Evolutionary conservation across 805 yeast genomes (phyloP), one percentile per base, ranked within the genome.

Genomic region (Komagataella kurtzmanii): DNA sequence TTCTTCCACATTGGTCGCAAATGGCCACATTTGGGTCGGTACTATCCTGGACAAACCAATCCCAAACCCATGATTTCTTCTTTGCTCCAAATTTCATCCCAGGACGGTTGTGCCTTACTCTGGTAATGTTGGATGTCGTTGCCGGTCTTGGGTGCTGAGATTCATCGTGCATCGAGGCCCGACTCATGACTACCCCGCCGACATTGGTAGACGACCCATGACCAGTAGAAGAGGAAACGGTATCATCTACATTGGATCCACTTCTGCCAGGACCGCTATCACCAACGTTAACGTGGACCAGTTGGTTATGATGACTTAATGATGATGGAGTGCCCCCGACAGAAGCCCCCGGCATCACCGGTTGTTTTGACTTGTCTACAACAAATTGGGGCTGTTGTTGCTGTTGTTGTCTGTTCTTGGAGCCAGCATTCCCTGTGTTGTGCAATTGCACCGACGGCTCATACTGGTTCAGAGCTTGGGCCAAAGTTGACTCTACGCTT

Each of bases 61-160:
- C 63, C 83, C 83, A 79, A 12, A 78, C 82, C 83, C 83, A 79
- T 36, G 80, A 76, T 56, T 72, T 74, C 69, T 78, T 78, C 58
- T 76, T 77, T 17, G 83, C 83, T 17, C 83, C 83, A 54, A 76
- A 76, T 56, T 71, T 74, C 56, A 49, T 44, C 46, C 50, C 50
- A 2, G 50, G 50, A 17, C 50, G 50, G 30, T 49, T 49, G 18
- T 44, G 46, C 2, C 50, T 30, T 40, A 36, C 36, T 17, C 43
- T 24, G 44, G 40, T 30, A 30, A 14, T 30, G 40, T 30, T 30
- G 40, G 40, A 7, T 8, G 40, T 30, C 14, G 40, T 30, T 30
- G 40, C 10, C 3, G 40, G 14, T 30, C 40, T 30, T 6, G 12
- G 12, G n/a, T 30, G 40, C 3, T 30, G 40, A 4, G 40, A 10